Evolutionary conservation across 2,329 filamentous ascomycete species (phyloP).

Genomic region (Trichoderma arundinaceum): DNA sequence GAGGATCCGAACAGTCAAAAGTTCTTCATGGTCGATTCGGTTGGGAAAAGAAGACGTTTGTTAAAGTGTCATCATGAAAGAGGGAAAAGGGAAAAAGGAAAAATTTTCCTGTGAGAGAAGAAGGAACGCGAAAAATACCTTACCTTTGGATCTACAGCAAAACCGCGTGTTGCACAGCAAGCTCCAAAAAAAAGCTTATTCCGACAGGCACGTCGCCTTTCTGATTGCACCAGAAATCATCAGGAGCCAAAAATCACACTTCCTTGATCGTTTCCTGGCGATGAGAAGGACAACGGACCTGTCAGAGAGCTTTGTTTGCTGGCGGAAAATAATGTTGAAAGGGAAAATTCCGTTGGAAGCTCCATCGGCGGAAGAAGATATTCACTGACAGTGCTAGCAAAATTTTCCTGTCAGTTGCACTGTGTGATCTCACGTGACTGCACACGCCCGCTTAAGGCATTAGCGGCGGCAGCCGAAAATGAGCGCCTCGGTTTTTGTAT

Average conservation of each 20-base stretch:
- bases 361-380: constrained; percentile 41
- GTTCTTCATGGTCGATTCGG: constrained; percentile 88
- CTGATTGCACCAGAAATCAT: background rate
- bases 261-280: background rate
- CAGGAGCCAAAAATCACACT: background rate
- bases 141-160: constrained; percentile 8
- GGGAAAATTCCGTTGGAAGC: constrained; percentile 6
- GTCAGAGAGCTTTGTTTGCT: background rate
- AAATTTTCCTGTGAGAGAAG: constrained; percentile 33
- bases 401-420: constrained; percentile 39
- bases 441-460: constrained; percentile 8
- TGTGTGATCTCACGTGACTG: constrained; percentile 40
- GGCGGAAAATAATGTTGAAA: constrained; percentile 2
- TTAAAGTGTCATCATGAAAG: constrained; percentile 73
- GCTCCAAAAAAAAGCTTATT: constrained; percentile 3
- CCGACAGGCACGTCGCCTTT: background rate
- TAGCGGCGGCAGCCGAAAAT: constrained; percentile 33
- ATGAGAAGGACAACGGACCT: background rate
- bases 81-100: constrained; percentile 20
- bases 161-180: constrained; percentile 5
- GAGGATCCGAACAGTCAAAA: constrained; percentile 68
- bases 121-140: constrained; percentile 35
- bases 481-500: constrained; percentile 21
- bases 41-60: constrained; percentile 83
- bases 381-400: constrained; percentile 44